These are phyloP conservation scores for Sodiomyces alkalinus DNA, from an alignment of 2,329 filamentous ascomycete genomes.

Conservation along the genomic window DNA sequence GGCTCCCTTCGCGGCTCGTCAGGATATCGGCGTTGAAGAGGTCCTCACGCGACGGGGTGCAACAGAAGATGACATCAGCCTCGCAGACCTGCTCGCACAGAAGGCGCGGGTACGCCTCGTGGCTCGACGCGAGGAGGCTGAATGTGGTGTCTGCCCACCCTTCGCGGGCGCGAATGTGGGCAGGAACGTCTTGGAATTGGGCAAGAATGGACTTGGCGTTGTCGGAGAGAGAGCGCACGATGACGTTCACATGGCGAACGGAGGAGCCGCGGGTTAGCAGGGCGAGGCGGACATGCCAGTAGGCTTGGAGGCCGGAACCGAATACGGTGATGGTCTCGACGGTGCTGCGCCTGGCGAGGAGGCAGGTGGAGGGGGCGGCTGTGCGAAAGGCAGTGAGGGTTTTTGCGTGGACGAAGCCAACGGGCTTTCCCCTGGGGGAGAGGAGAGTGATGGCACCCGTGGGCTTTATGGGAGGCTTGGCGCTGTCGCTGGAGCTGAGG, in stretches of 20 bases:
- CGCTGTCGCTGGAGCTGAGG: conserved; percentile 27
- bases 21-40: conserved; percentile 63
- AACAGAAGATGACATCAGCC: conserved; percentile 77
- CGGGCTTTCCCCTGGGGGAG: conserved; percentile 41
- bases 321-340: conserved; percentile 73
- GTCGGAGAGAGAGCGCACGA: conserved; percentile 58
- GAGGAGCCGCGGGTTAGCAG: conserved; percentile 56
- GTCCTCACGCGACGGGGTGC: conserved; percentile 59
- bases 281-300: conserved; percentile 83
- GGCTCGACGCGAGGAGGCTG: conserved; percentile 50
- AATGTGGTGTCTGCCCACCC: conserved; percentile 56
- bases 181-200: conserved; percentile 28
- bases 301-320: conserved; percentile 78
- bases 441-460: conserved; percentile 59
- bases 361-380: conserved; percentile 53
- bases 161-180: conserved; percentile 32
- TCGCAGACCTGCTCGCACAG: conserved; percentile 55
- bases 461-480: conserved; percentile 26
- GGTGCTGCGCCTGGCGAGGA: conserved; percentile 47
- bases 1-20: conserved; percentile 53
- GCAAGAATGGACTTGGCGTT: conserved; percentile 35
- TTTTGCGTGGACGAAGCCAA: conserved; percentile 57
- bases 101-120: conserved; percentile 51
- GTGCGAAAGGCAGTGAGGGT: conserved; percentile 72
- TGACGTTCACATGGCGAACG: conserved; percentile 66